Evolutionary conservation across 1,284 basidiomycete species (phyloP).

Genomic region (Ustilago hordei): DNA sequence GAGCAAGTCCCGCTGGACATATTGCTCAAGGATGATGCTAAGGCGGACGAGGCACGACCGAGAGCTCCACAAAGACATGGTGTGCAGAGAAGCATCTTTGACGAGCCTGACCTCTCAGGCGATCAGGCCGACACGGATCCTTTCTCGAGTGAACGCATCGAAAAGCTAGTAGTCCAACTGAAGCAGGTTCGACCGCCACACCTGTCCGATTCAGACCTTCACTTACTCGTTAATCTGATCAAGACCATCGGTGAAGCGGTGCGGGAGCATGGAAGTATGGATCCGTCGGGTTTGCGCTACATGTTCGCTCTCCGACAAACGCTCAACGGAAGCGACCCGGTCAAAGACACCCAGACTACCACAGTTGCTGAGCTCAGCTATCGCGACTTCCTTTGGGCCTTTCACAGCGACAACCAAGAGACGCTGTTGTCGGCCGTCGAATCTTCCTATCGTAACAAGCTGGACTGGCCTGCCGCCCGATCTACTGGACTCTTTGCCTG

Average conservation of each 20-base stretch:
- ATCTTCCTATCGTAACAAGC: conserved; percentile 81
- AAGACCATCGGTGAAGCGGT: conserved; percentile 91
- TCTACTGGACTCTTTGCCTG: conserved; percentile 88
- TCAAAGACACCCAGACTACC: not conserved
- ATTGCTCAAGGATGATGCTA: conserved; percentile 15
- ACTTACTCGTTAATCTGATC: conserved; percentile 81
- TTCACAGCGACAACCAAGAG: conserved; percentile 90
- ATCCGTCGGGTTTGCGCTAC: conserved; percentile 80
- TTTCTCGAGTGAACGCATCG: conserved; percentile 20
- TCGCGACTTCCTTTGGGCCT: conserved; percentile 94
- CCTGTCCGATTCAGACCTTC: conserved; percentile 81
- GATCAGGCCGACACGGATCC: conserved; percentile 6
- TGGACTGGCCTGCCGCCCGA: conserved; percentile 87
- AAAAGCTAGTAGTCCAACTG: conserved; percentile 70
- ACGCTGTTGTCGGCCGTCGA: conserved; percentile 80
- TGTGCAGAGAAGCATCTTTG: conserved; percentile 25
- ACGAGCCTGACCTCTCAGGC: conserved; percentile 16
- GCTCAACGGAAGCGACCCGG: conserved; percentile 15
- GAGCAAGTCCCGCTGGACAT: conserved; percentile 24
- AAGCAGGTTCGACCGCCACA: conserved; percentile 78
- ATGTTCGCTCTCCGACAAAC: conserved; percentile 42
- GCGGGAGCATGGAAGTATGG: conserved; percentile 84
- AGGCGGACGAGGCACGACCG: not conserved
- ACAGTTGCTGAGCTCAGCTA: conserved; percentile 74
- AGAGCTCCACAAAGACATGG: not conserved